Conservation (phyloP, 495 filamentous ascomycete genomes). For the Penicillium dipodomyicola region DNA sequence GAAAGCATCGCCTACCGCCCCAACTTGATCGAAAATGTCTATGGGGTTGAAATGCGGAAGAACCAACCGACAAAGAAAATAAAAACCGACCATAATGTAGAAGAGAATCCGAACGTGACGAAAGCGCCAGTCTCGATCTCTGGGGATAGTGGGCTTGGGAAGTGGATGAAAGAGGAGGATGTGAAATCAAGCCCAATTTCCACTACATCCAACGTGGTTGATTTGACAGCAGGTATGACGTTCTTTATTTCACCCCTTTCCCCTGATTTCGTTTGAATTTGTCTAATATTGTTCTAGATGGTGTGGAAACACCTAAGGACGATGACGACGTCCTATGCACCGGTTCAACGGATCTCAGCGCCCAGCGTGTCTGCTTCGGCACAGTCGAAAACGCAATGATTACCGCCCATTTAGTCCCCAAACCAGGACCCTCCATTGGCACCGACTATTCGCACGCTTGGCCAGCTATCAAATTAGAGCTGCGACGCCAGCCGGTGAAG, state of each 20-base stretch:
- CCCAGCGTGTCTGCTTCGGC: slow-evolving; percentile 80
- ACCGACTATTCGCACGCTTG: slow-evolving; percentile 46
- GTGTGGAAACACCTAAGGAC: slow-evolving; percentile 24
- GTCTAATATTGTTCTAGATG: slow-evolving; percentile 18
- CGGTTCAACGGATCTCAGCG: slow-evolving; percentile 42
- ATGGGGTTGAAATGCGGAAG: slow-evolving; percentile 65
- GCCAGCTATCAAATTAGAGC: slow-evolving; percentile 69
- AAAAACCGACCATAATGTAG: slow-evolving; percentile 46
- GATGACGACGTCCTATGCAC: slow-evolving; percentile 47
- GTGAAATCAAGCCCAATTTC: slow-evolving; percentile 29
- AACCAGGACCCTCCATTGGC: slow-evolving; percentile 52
- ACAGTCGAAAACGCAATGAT: slow-evolving; percentile 67
- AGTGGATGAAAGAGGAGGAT: slow-evolving; percentile 60
- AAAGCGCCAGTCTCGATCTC: slow-evolving; percentile 43
- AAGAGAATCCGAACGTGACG: slow-evolving; percentile 40
- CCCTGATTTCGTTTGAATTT: not conserved
- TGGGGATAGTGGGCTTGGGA: slow-evolving; percentile 56
- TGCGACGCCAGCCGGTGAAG: slow-evolving; percentile 55
- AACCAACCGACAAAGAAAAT: slow-evolving; percentile 63
- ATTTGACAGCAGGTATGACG: slow-evolving; percentile 59
- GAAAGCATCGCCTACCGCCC: slow-evolving; percentile 27
- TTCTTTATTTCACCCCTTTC: not conserved
- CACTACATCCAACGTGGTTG: slow-evolving; percentile 49
- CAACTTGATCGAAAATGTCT: slow-evolving; percentile 62
- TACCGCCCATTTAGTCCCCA: slow-evolving; percentile 66